These are phyloP conservation scores for Pseudozyma flocculosa DNA, from an alignment of 1,284 basidiomycete species.

Conservation along the genomic window DNA sequence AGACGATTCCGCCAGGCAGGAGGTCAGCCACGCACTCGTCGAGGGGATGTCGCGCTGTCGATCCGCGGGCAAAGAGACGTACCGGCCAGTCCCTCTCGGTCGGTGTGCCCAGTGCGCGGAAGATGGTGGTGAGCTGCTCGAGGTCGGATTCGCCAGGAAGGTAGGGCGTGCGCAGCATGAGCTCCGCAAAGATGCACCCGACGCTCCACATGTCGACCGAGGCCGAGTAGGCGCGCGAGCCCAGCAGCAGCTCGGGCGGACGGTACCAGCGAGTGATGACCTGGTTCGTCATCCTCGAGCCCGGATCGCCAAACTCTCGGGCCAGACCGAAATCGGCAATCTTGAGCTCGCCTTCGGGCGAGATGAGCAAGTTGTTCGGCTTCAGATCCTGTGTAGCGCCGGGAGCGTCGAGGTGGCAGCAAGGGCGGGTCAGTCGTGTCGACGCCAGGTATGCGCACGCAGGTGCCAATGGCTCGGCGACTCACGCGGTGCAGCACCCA, in stretches of 20 bases:
- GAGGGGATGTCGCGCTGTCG: no score
- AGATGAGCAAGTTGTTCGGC: conserved; percentile 95
- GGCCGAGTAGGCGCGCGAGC: conserved; percentile 80
- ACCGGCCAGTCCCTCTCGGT: conserved; percentile 97
- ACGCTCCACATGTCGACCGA: conserved; percentile 92
- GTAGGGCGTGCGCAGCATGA: conserved; percentile 92
- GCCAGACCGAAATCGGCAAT: conserved; percentile 99
- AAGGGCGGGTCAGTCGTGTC: not conserved
- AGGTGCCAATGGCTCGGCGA: no score
- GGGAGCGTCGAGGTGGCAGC: not conserved
- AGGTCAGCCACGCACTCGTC: no score
- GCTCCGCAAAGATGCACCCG: conserved; percentile 91
- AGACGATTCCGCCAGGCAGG: no score
- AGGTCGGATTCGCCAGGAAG: conserved; percentile 90
- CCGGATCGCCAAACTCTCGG: conserved; percentile 88
- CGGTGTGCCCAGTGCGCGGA: conserved; percentile 90
- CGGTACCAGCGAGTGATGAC: conserved; percentile 98
- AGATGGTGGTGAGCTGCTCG: conserved; percentile 92
- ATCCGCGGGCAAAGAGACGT: no score
- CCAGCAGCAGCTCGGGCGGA: conserved; percentile 87
- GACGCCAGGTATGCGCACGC: no score
- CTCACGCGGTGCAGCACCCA: conserved; percentile 87
- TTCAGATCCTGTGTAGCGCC: conserved; percentile 72
- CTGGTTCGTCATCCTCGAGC: conserved; percentile 93
- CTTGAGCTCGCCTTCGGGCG: conserved; percentile 86